A percentile compares a stretch with the other conserved stretches of the same genome.
phyloP scores from a whole-genome alignment of 805 yeast genomes.

The Kodamaea kakaduensis region DNA sequence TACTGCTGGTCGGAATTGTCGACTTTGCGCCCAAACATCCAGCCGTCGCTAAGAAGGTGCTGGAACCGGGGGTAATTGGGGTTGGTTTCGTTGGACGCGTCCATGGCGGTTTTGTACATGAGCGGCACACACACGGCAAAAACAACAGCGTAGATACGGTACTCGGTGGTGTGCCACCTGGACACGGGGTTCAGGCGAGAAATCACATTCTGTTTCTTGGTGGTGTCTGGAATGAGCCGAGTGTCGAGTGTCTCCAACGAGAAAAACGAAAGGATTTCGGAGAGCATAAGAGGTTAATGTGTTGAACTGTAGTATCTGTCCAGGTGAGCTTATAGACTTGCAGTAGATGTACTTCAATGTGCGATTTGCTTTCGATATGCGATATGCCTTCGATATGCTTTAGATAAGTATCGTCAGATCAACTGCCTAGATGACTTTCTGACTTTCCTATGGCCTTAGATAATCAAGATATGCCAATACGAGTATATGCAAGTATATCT shows the following conservation, averaged over 20 bases:
- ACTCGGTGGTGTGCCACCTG: constrained; percentile 77
- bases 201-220: constrained; percentile 29
- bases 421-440: no score
- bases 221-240: constrained; percentile 41
- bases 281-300: constrained; percentile 8
- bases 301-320: background rate
- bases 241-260: constrained; percentile 50
- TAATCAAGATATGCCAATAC: no score
- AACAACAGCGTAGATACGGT: constrained; percentile 58
- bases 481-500: no score
- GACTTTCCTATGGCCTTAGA: no score
- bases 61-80: constrained; percentile 66
- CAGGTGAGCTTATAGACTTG: background rate
- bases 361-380: no score
- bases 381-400: no score
- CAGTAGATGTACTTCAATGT: no score
- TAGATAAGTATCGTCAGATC: no score
- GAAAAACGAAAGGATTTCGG: constrained; percentile 34
- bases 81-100: constrained; percentile 70
- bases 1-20: constrained; percentile 93
- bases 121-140: constrained; percentile 73
- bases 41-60: constrained; percentile 67
- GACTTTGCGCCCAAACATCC: constrained; percentile 86
- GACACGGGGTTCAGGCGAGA: constrained; percentile 40
- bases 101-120: constrained; percentile 78